Evolutionary conservation across 2,329 filamentous ascomycete species (phyloP).

Genomic region (Remersonia thermophila): DNA sequence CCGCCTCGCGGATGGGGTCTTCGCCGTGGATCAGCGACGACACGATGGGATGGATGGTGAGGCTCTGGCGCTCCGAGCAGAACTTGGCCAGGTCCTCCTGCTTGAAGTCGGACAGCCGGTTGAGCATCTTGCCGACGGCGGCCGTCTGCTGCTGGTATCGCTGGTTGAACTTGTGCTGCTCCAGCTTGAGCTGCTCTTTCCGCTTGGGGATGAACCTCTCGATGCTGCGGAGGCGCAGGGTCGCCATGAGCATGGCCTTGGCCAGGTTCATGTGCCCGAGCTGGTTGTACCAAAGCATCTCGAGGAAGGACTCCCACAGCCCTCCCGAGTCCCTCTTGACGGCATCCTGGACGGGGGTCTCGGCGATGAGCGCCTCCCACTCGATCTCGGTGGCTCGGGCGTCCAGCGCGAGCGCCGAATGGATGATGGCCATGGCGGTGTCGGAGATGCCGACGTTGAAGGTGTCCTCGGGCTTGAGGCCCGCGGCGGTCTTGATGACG

Average conservation of each 20-base stretch:
- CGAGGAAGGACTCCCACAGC: conserved; percentile 67
- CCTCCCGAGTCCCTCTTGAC: conserved; percentile 57
- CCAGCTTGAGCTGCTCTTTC: conserved; percentile 29
- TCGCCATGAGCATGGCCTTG: conserved; percentile 58
- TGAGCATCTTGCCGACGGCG: conserved; percentile 61
- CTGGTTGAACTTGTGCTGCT: conserved; percentile 63
- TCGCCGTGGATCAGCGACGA: conserved; percentile 73
- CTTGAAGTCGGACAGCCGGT: conserved; percentile 66
- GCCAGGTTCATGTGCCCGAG: conserved; percentile 53
- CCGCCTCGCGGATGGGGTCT: conserved; percentile 63
- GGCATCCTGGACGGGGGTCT: conserved; percentile 51
- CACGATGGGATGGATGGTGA: conserved; percentile 59
- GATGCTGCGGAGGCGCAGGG: conserved; percentile 57
- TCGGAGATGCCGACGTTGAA: conserved; percentile 40
- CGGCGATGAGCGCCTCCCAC: conserved; percentile 50
- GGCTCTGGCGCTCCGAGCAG: conserved; percentile 49
- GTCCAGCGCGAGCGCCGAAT: conserved; percentile 56
- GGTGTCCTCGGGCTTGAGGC: conserved; percentile 32
- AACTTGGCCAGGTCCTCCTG: conserved; percentile 55
- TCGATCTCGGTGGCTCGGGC: conserved; percentile 58
- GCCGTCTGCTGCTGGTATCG: conserved; percentile 32
- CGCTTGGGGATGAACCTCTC: conserved; percentile 56
- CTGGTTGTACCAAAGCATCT: conserved; percentile 48
- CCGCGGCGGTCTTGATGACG: conserved; percentile 44
- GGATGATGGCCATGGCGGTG: conserved; percentile 51